phyloP scores from a whole-genome alignment of 441 rosid species.

The Adansonia gregorii region DNA sequence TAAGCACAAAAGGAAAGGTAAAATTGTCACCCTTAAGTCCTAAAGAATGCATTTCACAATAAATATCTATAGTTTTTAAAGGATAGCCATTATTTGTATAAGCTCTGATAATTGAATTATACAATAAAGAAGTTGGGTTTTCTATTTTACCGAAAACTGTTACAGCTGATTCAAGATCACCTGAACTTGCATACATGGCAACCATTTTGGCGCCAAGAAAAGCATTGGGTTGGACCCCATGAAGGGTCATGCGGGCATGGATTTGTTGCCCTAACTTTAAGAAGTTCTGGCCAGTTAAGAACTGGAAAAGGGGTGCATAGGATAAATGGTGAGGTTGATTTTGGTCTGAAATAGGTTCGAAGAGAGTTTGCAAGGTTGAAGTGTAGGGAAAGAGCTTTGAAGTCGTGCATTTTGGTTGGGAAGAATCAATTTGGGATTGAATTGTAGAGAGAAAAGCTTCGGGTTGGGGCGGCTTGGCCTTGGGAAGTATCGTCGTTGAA shows the following conservation, averaged over 20 bases:
- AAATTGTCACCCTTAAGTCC: constrained; percentile 27
- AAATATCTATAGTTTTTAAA: constrained; percentile 14
- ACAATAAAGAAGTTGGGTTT: constrained; percentile 18
- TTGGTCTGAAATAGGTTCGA: constrained; percentile 29
- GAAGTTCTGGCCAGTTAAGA: constrained; percentile 28
- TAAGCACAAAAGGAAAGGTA: constrained; percentile 34
- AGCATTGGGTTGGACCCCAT: constrained; percentile 24
- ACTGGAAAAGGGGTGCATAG: constrained; percentile 36
- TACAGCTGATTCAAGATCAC: constrained; percentile 14
- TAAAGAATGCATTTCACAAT: constrained; percentile 22
- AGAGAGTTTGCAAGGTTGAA: constrained; percentile 20
- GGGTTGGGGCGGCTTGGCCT: not conserved
- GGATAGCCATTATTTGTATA: constrained; percentile 21
- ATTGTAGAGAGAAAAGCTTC: not conserved
- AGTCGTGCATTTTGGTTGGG: constrained; percentile 12
- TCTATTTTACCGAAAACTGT: not conserved
- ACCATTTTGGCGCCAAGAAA: constrained; percentile 30
- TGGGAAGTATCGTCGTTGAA: not conserved
- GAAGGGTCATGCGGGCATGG: constrained; percentile 33
- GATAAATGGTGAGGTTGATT: constrained; percentile 24
- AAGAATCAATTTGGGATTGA: not conserved
- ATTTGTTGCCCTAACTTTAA: constrained; percentile 35
- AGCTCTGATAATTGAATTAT: constrained; percentile 32
- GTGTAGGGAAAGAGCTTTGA: constrained; percentile 19
- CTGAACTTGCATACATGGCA: constrained; percentile 28